Base-by-base conservation (phyloP, 495 filamentous ascomycete genomes). In the Talaromyces proteolyticus region DNA sequence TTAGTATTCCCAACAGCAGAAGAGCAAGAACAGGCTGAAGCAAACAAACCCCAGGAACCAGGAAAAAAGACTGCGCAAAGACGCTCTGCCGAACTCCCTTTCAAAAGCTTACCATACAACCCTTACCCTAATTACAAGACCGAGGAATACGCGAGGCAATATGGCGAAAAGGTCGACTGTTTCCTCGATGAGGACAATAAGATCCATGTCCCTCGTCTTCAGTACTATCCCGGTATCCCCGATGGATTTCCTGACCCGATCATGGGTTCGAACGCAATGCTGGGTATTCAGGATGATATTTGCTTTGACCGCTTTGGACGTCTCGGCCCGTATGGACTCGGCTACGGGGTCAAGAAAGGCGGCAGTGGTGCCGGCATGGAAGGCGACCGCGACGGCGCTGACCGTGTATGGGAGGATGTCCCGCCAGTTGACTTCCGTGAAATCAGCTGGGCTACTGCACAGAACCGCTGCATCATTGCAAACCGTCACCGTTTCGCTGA, bases 301-400 rank as follows among this genome's bases (percentile, higher is more conserved):
- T 98, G 93, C 70, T 97, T 95, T 66, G 93, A 98, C 47, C 79
- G 93, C 2, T 94, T 86, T 65, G 93, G 94, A 8, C 77, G 88
- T 50, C 76, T 92, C 21, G 94, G 90, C 0, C 85, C 91, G 0
- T 98, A 98, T 56, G 93, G 93, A 0, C 80, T 86, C 46, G 93
- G 93, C 14, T 97, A 97, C 57, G 84, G 79, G 18, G 64, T 73
- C 16, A 77, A 77, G 53, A 80, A 77, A 59, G 93, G 93, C 7
- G 93, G 93, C 7, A 79, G 83, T 16, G 92, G 91, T 0, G 81
- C 87, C 23, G 91, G 89, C 8, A 67, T 92, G 58, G 78, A 89
- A 53, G 89, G 88, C 25, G 86, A 95, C 42, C 79, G 75, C 20
- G 88, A 89, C 54, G 88, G 88, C 1, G 74, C 78, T 18, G 85